phyloP scores from a whole-genome alignment of 2,329 filamentous ascomycete species.

The Fusarium sp. region DNA sequence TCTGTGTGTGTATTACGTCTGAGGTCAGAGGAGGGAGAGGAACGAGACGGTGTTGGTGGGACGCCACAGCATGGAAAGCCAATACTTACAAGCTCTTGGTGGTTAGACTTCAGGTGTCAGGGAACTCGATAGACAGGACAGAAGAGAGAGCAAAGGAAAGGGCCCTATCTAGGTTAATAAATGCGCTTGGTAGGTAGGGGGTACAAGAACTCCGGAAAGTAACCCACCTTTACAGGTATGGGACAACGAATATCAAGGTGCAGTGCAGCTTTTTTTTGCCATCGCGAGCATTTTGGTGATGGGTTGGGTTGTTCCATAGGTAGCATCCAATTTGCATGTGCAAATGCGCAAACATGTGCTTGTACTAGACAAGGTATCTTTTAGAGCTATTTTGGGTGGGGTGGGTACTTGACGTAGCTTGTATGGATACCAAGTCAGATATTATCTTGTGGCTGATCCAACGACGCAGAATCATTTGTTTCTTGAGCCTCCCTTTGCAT shows the following conservation, averaged over 20 bases:
- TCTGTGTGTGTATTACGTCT: conserved; percentile 17
- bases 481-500: conserved; percentile 11
- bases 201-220: conserved; percentile 18
- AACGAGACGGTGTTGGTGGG: conserved; percentile 35
- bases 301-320: background rate
- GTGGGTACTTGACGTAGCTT: conserved; percentile 37
- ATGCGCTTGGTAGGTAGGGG: conserved; percentile 11
- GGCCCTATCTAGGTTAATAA: conserved; percentile 27
- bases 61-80: conserved; percentile 43
- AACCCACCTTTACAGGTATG: conserved; percentile 28
- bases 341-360: conserved; percentile 39
- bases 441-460: conserved; percentile 29
- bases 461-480: conserved; percentile 18
- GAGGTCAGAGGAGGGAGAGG: conserved; percentile 21
- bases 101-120: conserved; percentile 5
- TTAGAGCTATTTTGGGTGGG: conserved; percentile 35
- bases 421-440: conserved; percentile 1
- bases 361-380: conserved; percentile 38
- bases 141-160: background rate
- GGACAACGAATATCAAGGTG: conserved; percentile 10
- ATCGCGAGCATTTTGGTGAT: conserved; percentile 23
- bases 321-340: conserved; percentile 31
- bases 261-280: conserved; percentile 33
- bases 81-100: conserved; percentile 16
- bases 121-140: conserved; percentile 12